Conservation (phyloP, 2,329 filamentous ascomycete species). For the Aureobasidium sp. region DNA sequence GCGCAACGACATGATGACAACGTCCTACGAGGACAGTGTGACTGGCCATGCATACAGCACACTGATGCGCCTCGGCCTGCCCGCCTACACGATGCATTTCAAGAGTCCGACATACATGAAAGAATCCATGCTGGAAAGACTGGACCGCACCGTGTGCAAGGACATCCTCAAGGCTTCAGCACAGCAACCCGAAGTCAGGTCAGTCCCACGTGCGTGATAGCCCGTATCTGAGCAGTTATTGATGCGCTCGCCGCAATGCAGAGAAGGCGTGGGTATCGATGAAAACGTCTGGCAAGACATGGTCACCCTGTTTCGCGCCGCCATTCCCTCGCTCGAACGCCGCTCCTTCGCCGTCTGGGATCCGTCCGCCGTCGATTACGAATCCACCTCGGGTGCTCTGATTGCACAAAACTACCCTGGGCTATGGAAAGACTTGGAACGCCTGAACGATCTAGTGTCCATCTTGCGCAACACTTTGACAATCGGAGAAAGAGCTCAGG, state of each 20-base stretch:
- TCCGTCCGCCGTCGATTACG: conserved; percentile 49
- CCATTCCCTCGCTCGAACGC: conserved; percentile 54
- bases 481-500: conserved; percentile 54
- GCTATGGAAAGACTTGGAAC: conserved; percentile 55
- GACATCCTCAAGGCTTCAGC: conserved; percentile 53
- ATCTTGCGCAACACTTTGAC: conserved; percentile 57
- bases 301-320: conserved; percentile 50
- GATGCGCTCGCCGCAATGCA: conserved; percentile 22
- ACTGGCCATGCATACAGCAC: conserved; percentile 33
- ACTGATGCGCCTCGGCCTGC: conserved; percentile 40
- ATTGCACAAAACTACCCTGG: conserved; percentile 54
- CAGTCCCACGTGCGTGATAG: conserved; percentile 18
- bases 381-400: conserved; percentile 52
- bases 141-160: conserved; percentile 49
- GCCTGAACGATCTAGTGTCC: conserved; percentile 55
- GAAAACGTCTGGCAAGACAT: conserved; percentile 54
- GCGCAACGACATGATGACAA: conserved; percentile 2
- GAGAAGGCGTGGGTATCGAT: conserved; percentile 51
- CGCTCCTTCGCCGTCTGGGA: conserved; percentile 57
- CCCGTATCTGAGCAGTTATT: not conserved
- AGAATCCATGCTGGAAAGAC: conserved; percentile 51
- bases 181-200: conserved; percentile 49
- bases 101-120: conserved; percentile 54
- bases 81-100: conserved; percentile 52
- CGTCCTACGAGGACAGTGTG: conserved; percentile 11